These are phyloP conservation scores for Eucalyptus sp. DNA, from an alignment of 345 rosid species.

Conservation along the genomic window DNA sequence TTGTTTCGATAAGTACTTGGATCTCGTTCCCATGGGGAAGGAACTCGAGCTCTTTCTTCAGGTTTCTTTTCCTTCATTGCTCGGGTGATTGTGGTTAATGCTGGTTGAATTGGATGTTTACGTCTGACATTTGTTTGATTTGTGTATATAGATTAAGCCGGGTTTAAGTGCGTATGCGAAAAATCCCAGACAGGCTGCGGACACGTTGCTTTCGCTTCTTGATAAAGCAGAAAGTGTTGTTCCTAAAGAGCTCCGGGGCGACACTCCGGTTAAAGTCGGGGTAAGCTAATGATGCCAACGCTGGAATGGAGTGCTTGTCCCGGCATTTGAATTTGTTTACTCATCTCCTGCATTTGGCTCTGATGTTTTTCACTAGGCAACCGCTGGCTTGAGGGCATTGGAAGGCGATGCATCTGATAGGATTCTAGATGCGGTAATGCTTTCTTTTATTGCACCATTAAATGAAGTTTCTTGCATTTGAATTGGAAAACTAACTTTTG, in stretches of 20 bases:
- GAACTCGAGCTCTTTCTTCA: constrained; percentile 74
- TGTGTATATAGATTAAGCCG: constrained; percentile 48
- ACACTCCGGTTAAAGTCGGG: constrained; percentile 99
- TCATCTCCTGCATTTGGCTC: neutral
- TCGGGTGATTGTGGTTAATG: neutral
- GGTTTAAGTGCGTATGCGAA: constrained; percentile 82
- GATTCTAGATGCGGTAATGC: constrained; percentile 73
- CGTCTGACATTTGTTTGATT: neutral
- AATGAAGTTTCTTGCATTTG: neutral
- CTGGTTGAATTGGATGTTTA: neutral
- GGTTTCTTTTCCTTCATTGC: neutral
- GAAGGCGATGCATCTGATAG: constrained; percentile 70
- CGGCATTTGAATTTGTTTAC: neutral
- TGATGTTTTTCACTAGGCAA: constrained; percentile 43
- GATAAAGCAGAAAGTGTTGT: constrained; percentile 83
- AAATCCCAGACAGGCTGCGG: constrained; percentile 63
- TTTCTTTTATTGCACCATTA: neutral
- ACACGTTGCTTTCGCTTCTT: constrained; percentile 56
- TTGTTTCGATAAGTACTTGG: constrained; percentile 80
- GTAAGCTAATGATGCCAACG: constrained; percentile 18
- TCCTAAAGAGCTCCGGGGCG: constrained; percentile 57
- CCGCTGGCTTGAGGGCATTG: constrained; percentile 90
- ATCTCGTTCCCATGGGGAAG: constrained; percentile 82
- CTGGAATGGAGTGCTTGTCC: neutral
- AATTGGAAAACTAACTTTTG: neutral